A percentile compares a stretch with the other conserved stretches of the same genome.
phyloP scores from a whole-genome alignment of 257 asterid genomes.

The Cordia subcordata region DNA sequence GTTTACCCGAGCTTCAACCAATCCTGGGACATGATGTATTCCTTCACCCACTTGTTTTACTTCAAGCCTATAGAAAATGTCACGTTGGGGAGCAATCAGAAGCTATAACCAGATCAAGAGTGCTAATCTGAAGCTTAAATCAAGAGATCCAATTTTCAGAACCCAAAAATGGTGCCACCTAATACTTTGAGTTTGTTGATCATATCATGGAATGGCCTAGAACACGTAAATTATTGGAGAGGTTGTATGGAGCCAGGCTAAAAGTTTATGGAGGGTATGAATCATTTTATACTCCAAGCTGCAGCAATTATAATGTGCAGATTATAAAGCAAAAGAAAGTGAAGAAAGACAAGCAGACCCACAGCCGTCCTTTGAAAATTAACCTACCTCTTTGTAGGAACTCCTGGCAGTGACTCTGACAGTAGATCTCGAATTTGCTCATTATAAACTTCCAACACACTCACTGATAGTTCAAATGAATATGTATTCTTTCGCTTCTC shows the following conservation, averaged over 20 bases:
- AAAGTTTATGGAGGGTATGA: too few species aligned
- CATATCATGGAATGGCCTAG: too few species aligned
- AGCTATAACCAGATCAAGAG: too few species aligned
- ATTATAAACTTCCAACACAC: slow-evolving; percentile 92
- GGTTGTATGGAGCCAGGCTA: too few species aligned
- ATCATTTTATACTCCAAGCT: too few species aligned
- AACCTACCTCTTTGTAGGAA: slow-evolving; percentile 55
- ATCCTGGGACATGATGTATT: slow-evolving; percentile 88
- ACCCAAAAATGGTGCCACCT: too few species aligned
- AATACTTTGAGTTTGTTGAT: too few species aligned
- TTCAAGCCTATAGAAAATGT: slow-evolving; percentile 58
- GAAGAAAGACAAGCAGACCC: background rate
- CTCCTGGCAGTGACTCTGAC: slow-evolving; percentile 55
- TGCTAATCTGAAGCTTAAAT: too few species aligned
- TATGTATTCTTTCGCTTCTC: slow-evolving; percentile 70
- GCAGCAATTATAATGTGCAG: too few species aligned
- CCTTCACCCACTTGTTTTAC: slow-evolving; percentile 90
- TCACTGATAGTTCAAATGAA: slow-evolving; percentile 68
- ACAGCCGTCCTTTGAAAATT: too few species aligned
- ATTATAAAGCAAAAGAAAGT: background rate
- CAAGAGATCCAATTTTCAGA: too few species aligned
- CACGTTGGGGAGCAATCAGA: background rate
- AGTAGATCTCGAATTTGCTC: slow-evolving; percentile 89
- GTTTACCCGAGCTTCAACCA: slow-evolving; percentile 76
- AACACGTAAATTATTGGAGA: too few species aligned